A percentile compares a stretch with the other conserved stretches of the same genome.
Conservation (phyloP, 371 early-diverging fungal species). For the Fennellomyces sp. region DNA sequence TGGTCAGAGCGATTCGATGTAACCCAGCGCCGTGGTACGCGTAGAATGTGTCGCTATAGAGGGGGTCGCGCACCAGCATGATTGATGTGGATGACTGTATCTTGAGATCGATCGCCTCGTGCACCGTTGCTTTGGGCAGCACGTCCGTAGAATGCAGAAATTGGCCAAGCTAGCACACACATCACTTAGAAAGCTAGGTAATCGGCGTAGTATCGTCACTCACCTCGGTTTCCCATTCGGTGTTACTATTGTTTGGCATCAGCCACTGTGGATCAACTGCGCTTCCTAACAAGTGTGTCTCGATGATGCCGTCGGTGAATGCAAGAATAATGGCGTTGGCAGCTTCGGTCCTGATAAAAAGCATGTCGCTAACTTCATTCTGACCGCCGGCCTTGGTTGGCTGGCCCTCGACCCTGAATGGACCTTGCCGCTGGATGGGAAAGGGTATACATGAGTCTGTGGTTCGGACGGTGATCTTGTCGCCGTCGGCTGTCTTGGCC, state of each 20-base stretch:
- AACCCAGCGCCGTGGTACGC: constrained; percentile 43
- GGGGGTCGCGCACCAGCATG: constrained; percentile 27
- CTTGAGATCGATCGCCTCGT: constrained; percentile 24
- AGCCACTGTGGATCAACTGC: constrained; percentile 44
- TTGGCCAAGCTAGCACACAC: constrained; percentile 24
- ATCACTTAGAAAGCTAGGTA: not conserved
- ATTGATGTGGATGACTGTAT: not conserved
- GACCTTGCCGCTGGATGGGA: constrained; percentile 40
- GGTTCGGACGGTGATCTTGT: constrained; percentile 19
- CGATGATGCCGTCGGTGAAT: constrained; percentile 32
- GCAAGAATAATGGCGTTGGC: constrained; percentile 30
- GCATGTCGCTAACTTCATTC: constrained; percentile 28
- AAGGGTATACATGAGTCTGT: constrained; percentile 14
- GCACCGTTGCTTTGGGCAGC: constrained; percentile 37
- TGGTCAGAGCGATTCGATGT: constrained; percentile 24
- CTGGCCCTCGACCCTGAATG: constrained; percentile 25
- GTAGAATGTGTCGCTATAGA: constrained; percentile 36
- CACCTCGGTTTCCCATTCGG: constrained; percentile 34
- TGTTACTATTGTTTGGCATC: constrained; percentile 18
- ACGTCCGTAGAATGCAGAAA: constrained; percentile 22
- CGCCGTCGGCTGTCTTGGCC: constrained; percentile 13
- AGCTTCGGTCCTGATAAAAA: constrained; percentile 24
- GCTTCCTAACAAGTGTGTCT: constrained; percentile 31
- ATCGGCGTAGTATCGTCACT: not conserved
- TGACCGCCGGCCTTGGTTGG: not conserved